Base-by-base conservation (phyloP, 2,329 filamentous ascomycete genomes). In the Chaetomiaceae sp. region DNA sequence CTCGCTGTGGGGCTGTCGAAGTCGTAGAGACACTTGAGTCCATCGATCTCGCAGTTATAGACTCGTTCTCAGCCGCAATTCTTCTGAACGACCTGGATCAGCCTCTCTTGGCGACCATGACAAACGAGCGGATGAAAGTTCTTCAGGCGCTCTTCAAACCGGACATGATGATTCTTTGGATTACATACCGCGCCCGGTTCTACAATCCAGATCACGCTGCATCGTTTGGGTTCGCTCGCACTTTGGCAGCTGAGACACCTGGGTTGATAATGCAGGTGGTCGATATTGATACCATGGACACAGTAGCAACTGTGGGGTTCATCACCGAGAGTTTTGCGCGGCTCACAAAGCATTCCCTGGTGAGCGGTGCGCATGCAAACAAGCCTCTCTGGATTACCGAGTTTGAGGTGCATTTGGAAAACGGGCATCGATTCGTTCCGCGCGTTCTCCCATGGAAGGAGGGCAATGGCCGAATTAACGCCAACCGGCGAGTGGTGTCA, bases 391-490 rank as follows among this genome's bases (percentile, higher is more conserved):
- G 65, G 65, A 57, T 58, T 1, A 52, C 61, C 14, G 73, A 75
- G 56, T 63, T 63, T 0, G 73, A 75, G 61, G 62, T 75, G 2
- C 65, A 73, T 36, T 59, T 74, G 1, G 62, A 71, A 33, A 50
- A 62, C 2, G 68, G 67, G 1, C 57, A 41, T 4, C 65, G 67
- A 0, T 55, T 71, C 0, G 62, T 75, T 2, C 69, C 73, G 0
- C 70, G 73, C 0, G 61, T 75, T 3, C 16, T 74, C 2, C 71
- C 73, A 0, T 71, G 69, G 60, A 65, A 67, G 36, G 51, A 63
- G 1, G 68, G 62, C 5, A 75, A 74, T 49, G 63, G 71, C 34
- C 64, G 70, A 0, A 58, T 68, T 43, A 75, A 74, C 45, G 65
- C 72, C 1, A 48, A 65, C 2, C 68, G 72, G 7, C 65, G 72